Base-by-base conservation (phyloP, 805 yeast genomes). In the Blastobotrys mokoenaii region DNA sequence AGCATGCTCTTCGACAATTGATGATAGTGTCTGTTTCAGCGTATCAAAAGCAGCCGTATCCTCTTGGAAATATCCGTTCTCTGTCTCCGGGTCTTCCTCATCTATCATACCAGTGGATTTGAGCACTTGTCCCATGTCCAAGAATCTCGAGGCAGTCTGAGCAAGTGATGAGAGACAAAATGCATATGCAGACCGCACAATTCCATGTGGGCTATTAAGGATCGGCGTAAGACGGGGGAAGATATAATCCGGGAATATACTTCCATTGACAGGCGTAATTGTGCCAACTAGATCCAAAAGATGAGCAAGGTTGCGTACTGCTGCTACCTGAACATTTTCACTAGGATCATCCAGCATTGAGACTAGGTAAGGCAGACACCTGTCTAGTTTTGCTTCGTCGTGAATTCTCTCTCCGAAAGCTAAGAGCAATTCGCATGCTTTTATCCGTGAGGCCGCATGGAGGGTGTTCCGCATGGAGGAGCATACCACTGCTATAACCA, bases 351-450 rank as follows among this genome's bases (percentile, higher is more conserved):
- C 87, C 11, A 89, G 61, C 44, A 87, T 68, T n/a, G 77, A 66
- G 17, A 85, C 73, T 18, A 93, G 61, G 58, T 82, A 86, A 0
- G 98, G 97, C 18, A 93, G 62, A 29, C 87, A 78, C 38, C 97
- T 65, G 60, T 93, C 97, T 34, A 93, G 67, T 59, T 88, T 90
- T 12, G 80, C 80, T 46, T 84, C 95, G 59, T 93, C 97, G 18
- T 77, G 75, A 1, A 87, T 68, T 46, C 77, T 74, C 56, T 85
- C 95, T 1, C 90, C 77, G 15, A 90, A 69, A 0, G 86, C 84
- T 7, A 85, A 61, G 0, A 93, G 73, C 50, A 89, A 63, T 56
- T 87, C 93, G 50, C 94, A 72, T 1, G 89, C 90, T 55, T 77
- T 76, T 7, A 81, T 60, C 49, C 85, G 70, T 35, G 80, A 76